These are phyloP conservation scores for Ascochyta fabae DNA, from an alignment of 2,329 filamentous ascomycete genomes.

Conservation along the genomic window DNA sequence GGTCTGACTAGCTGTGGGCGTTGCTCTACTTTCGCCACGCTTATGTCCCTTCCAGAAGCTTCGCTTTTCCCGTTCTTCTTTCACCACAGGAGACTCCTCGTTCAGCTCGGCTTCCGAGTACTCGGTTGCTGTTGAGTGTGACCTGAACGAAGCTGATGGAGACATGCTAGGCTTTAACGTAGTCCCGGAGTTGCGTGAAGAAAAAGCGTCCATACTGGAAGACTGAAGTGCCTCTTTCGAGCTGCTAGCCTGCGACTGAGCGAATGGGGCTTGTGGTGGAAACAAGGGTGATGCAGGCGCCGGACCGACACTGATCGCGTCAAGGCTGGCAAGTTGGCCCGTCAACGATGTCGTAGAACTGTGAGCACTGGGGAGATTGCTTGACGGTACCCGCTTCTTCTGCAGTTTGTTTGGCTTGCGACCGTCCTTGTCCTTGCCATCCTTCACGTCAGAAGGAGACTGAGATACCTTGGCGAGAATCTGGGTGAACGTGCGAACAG, in stretches of 20 bases:
- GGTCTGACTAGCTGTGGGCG: slow-evolving; percentile 45
- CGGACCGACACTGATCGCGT: slow-evolving; percentile 16
- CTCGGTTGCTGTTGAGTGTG: slow-evolving; percentile 73
- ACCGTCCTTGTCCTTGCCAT: slow-evolving; percentile 47
- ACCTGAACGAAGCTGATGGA: slow-evolving; percentile 77
- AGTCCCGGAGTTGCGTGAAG: slow-evolving; percentile 54
- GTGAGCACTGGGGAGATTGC: slow-evolving; percentile 83
- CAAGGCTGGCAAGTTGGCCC: slow-evolving; percentile 36
- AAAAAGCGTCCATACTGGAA: slow-evolving; percentile 46
- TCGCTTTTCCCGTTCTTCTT: slow-evolving; percentile 60
- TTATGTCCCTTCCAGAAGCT: slow-evolving; percentile 73
- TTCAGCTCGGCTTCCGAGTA: slow-evolving; percentile 78
- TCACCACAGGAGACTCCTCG: slow-evolving; percentile 60
- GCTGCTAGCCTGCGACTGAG: slow-evolving; percentile 31
- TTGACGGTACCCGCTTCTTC: slow-evolving; percentile 78
- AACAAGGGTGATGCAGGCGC: slow-evolving; percentile 42
- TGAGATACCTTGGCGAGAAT: slow-evolving; percentile 42
- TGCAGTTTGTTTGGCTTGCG: slow-evolving; percentile 87
- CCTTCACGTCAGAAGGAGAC: slow-evolving; percentile 71
- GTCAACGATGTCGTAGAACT: slow-evolving; percentile 84
- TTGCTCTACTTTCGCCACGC: slow-evolving; percentile 44
- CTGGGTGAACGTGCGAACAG: slow-evolving; percentile 47
- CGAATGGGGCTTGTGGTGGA: slow-evolving; percentile 39
- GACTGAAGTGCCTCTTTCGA: slow-evolving; percentile 36
- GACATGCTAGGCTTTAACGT: slow-evolving; percentile 72